phyloP scores from a whole-genome alignment of 192 early-diverging fungal species.

The Phycomyces nitens region DNA sequence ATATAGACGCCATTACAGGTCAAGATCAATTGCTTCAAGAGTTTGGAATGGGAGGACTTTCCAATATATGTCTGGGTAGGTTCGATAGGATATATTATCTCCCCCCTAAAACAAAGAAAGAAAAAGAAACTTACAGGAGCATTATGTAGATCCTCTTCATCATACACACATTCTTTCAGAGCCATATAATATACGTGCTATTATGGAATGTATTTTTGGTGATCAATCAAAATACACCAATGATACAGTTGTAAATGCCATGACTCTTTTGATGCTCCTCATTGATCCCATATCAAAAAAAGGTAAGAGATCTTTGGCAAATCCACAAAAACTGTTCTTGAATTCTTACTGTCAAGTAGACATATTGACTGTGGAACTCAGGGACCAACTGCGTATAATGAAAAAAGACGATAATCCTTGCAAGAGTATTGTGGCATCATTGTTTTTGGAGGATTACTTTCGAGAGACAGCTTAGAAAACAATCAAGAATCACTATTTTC shows the following conservation, averaged over 20 bases:
- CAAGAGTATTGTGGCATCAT: not conserved
- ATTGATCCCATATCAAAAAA: not conserved
- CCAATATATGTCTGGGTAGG: conserved; percentile 33
- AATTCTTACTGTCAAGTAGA: not conserved
- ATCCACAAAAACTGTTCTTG: not conserved
- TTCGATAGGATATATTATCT: not conserved
- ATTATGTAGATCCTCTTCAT: conserved; percentile 4
- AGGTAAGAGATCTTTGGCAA: not conserved
- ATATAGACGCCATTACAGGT: conserved; percentile 5
- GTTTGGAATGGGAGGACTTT: conserved; percentile 27
- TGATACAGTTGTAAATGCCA: not conserved
- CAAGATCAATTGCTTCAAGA: conserved; percentile 15
- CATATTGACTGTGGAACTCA: not conserved
- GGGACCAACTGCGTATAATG: not conserved
- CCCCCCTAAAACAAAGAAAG: no score
- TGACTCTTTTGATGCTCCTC: conserved; percentile 11
- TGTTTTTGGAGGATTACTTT: conserved; percentile 1
- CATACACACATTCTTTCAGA: conserved; percentile 7
- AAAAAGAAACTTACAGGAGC: not conserved
- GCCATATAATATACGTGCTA: not conserved
- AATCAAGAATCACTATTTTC: not conserved
- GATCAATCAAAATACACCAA: not conserved
- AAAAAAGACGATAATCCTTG: not conserved
- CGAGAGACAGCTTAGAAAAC: not conserved
- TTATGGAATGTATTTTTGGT: conserved; percentile 1